Percentiles rank a stretch among this genome's conserved stretches.
Evolutionary conservation across 345 rosid species (phyloP).

Genomic region (Turnera subulata): DNA sequence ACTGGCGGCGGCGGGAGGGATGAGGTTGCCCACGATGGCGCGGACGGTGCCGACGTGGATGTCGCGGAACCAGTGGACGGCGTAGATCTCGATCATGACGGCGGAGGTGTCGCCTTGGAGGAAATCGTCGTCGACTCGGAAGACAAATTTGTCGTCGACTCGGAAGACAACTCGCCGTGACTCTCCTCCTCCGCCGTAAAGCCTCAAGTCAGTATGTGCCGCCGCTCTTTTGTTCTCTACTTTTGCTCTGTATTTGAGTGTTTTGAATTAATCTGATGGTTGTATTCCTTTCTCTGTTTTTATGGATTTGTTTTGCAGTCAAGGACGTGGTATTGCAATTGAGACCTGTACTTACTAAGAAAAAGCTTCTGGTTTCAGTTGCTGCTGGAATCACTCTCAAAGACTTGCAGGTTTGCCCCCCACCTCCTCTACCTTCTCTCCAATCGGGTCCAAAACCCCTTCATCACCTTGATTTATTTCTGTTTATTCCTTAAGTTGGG

Average conservation of each 20-base stretch:
- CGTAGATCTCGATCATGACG: constrained; percentile 71
- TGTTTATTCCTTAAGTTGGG: no score
- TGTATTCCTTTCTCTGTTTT: no score
- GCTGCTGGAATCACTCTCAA: constrained; percentile 82
- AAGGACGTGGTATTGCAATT: constrained; percentile 59
- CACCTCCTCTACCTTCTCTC: no score
- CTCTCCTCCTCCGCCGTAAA: no score
- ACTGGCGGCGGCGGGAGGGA: constrained; percentile 44
- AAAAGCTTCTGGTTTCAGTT: constrained; percentile 82
- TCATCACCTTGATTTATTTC: no score
- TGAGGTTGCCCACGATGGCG: constrained; percentile 58
- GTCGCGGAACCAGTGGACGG: constrained; percentile 78
- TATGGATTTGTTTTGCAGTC: constrained; percentile 26
- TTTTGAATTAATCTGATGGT: background rate
- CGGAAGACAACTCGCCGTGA: constrained; percentile 90
- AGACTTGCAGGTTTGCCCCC: constrained; percentile 64
- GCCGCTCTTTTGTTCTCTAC: background rate
- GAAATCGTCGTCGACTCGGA: constrained; percentile 78
- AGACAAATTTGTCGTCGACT: constrained; percentile 85
- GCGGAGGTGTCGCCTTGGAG: constrained; percentile 77
- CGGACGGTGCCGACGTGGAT: constrained; percentile 74
- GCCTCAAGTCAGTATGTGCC: background rate
- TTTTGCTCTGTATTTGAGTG: background rate
- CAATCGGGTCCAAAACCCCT: no score
- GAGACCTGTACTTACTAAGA: constrained; percentile 54